phyloP scores from a whole-genome alignment of 768 basidiomycete genomes.

The Pleurotus ostreatus region DNA sequence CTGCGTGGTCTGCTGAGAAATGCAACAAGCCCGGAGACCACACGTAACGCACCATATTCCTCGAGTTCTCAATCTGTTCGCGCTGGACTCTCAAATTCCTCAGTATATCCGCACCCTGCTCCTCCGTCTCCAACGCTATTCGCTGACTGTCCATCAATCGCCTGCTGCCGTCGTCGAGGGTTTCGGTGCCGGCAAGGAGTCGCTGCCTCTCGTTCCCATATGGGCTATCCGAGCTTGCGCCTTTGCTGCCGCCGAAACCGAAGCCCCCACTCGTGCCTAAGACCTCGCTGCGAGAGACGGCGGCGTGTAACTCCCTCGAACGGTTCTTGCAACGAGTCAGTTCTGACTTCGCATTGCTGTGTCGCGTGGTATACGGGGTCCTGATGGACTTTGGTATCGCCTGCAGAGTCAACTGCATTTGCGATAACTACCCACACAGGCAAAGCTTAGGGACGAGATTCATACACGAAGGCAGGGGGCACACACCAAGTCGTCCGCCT shows the following conservation, averaged over 20 bases:
- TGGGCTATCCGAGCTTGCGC: conserved; percentile 61
- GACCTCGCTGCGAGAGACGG: conserved; percentile 67
- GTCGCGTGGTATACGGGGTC: conserved; percentile 58
- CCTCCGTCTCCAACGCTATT: conserved; percentile 90
- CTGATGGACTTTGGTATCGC: conserved; percentile 85
- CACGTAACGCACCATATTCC: conserved; percentile 63
- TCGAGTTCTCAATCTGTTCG: conserved; percentile 86
- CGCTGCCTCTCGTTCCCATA: conserved; percentile 70
- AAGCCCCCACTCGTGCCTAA: conserved; percentile 21
- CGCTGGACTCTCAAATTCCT: conserved; percentile 75
- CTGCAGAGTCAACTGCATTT: conserved; percentile 92
- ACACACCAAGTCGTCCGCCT: conserved; percentile 89
- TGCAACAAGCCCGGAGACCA: neutral
- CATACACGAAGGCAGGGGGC: neutral
- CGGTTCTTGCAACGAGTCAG: conserved; percentile 73
- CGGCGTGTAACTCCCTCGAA: conserved; percentile 67
- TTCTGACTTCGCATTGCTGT: conserved; percentile 67
- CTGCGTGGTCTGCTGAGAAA: conserved; percentile 29
- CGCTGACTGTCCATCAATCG: conserved; percentile 77
- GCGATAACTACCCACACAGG: conserved; percentile 60
- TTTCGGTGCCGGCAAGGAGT: conserved; percentile 66
- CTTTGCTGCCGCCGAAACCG: conserved; percentile 1
- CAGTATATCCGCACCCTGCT: conserved; percentile 86
- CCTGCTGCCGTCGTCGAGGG: conserved; percentile 69
- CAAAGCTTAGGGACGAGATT: neutral